Evolutionary conservation across 2,329 filamentous ascomycete species (phyloP).

Genomic region (Cercospora sp.): DNA sequence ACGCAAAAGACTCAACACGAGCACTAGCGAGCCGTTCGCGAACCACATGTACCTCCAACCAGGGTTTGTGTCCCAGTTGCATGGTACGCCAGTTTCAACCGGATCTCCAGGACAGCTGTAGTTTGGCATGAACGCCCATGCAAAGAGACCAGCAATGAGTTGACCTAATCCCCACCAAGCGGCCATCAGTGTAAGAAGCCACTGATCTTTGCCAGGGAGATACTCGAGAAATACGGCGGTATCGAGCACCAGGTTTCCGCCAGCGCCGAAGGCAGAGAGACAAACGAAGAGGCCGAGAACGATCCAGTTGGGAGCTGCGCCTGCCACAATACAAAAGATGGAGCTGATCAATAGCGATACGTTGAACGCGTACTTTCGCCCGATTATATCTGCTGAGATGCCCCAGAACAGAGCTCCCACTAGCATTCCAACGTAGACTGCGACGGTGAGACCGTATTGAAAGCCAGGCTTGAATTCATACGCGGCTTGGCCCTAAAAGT

Average conservation of each 20-base stretch:
- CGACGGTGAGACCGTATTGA: slow-evolving; percentile 57
- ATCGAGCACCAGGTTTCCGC: slow-evolving; percentile 64
- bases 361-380: slow-evolving; percentile 68
- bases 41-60: slow-evolving; percentile 62
- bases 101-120: slow-evolving; percentile 48
- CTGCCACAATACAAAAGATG: slow-evolving; percentile 63
- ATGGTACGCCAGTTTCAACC: slow-evolving; percentile 44
- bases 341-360: slow-evolving; percentile 63
- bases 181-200: slow-evolving; percentile 64
- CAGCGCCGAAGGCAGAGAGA: slow-evolving; percentile 63
- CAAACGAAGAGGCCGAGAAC: slow-evolving; percentile 64
- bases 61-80: slow-evolving; percentile 54
- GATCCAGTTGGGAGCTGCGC: slow-evolving; percentile 66
- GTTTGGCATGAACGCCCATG: slow-evolving; percentile 55
- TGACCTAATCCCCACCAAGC: slow-evolving; percentile 57
- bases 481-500: slow-evolving; percentile 48
- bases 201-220: slow-evolving; percentile 60
- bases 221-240: slow-evolving; percentile 62
- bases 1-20: slow-evolving; percentile 55
- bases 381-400: slow-evolving; percentile 65
- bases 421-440: slow-evolving; percentile 59
- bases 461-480: slow-evolving; percentile 61
- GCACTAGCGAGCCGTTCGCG: slow-evolving; percentile 54
- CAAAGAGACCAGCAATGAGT: slow-evolving; percentile 54
- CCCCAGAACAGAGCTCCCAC: slow-evolving; percentile 68